These are phyloP conservation scores for Asterionellopsis glacialis DNA, from an alignment of 108 stramenopile genomes.

Conservation along the genomic window DNA sequence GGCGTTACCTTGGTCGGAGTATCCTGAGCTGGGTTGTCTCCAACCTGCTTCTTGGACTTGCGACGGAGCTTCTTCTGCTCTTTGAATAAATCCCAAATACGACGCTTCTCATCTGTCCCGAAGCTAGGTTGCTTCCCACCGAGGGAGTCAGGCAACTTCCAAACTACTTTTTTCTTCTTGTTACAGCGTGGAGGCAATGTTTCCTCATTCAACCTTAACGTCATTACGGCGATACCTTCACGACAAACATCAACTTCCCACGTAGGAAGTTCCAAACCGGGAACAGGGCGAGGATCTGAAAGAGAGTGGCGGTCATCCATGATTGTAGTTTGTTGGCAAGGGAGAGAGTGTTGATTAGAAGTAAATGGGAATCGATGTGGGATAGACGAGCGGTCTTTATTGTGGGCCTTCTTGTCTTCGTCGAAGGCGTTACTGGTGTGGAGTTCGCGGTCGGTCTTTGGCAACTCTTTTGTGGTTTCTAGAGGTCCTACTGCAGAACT, in stretches of 20 bases:
- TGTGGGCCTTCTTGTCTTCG: too few species aligned
- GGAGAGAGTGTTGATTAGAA: too few species aligned
- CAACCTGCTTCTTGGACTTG: conserved; percentile 27
- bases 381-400: too few species aligned
- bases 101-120: conserved; percentile 60
- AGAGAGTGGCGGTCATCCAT: conserved; percentile 59
- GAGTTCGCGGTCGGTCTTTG: too few species aligned
- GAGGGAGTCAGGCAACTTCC: conserved; percentile 52
- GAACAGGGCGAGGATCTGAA: conserved; percentile 54
- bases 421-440: too few species aligned
- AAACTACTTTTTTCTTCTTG: conserved; percentile 66
- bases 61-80: conserved; percentile 66
- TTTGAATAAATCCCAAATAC: conserved; percentile 74
- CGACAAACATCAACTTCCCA: conserved; percentile 79
- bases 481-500: too few species aligned
- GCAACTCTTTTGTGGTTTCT: too few species aligned
- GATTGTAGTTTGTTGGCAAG: neutral
- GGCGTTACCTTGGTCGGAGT: neutral
- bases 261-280: conserved; percentile 24
- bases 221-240: conserved; percentile 58
- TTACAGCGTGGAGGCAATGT: conserved; percentile 62
- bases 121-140: conserved; percentile 48
- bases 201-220: conserved; percentile 39
- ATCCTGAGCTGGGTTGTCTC: conserved; percentile 4
- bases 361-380: too few species aligned